Conservation (phyloP, 2,329 filamentous ascomycete species). For the Ophiocordyceps unilateralis region DNA sequence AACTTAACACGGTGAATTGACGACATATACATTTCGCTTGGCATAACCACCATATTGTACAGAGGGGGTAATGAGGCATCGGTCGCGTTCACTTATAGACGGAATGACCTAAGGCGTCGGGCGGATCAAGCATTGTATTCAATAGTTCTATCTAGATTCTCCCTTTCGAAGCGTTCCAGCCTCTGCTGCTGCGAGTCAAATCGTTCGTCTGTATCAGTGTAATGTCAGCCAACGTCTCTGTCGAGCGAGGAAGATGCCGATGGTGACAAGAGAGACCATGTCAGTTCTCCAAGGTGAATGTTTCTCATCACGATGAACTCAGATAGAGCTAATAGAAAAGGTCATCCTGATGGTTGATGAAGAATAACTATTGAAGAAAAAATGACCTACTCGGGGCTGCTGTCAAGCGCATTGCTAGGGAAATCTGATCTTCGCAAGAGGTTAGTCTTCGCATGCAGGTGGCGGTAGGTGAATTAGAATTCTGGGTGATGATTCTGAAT, state of each 20-base stretch:
- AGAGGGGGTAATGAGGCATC: no score
- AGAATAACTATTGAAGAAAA: not conserved
- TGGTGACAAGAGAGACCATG: slow-evolving; percentile 6
- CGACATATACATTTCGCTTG: no score
- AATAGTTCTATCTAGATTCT: no score
- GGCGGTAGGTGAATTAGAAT: not conserved
- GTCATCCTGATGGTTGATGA: slow-evolving; percentile 29
- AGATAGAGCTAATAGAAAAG: slow-evolving; percentile 28
- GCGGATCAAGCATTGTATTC: no score
- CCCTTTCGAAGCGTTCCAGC: no score
- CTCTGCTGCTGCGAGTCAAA: not conserved
- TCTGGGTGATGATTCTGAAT: not conserved
- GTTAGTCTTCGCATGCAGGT: slow-evolving; percentile 1
- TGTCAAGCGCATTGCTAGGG: not conserved
- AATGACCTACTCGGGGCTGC: not conserved
- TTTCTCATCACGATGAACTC: slow-evolving; percentile 39
- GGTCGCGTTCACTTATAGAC: no score
- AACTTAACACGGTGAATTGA: slow-evolving; percentile 19
- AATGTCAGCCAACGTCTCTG: not conserved
- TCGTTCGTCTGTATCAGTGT: slow-evolving; percentile 4
- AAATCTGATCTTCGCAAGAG: not conserved
- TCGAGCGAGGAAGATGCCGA: not conserved
- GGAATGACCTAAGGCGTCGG: no score
- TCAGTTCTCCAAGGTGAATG: slow-evolving; percentile 48
- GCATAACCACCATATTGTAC: no score